A percentile compares a stretch with the other conserved stretches of the same genome.
These are phyloP conservation scores for Fusarium liriodendri DNA, from an alignment of 2,329 filamentous ascomycete species.

Conservation along the genomic window DNA sequence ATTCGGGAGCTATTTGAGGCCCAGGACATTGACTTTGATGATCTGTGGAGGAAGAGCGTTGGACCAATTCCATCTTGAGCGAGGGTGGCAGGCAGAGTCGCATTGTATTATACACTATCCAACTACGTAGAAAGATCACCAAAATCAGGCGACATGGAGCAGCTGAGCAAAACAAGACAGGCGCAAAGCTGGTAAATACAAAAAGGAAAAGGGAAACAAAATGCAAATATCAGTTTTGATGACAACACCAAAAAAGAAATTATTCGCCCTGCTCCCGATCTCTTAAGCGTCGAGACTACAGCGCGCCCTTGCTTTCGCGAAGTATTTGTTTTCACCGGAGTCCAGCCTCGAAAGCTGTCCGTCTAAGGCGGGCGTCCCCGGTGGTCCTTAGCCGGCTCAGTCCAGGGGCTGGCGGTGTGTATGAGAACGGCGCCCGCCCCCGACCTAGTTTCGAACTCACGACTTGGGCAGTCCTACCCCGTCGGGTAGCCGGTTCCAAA, in stretches of 20 bases:
- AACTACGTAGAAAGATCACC: background rate
- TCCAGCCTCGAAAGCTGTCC: conserved; percentile 33
- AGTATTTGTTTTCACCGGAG: conserved; percentile 43
- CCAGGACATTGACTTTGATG: conserved; percentile 84
- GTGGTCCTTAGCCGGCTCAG: background rate
- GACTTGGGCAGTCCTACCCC: conserved; percentile 1
- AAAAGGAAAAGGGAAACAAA: background rate
- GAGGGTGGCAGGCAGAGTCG: background rate
- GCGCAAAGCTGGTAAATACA: background rate
- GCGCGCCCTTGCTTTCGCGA: conserved; percentile 45
- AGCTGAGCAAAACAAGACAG: background rate
- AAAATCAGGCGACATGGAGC: background rate
- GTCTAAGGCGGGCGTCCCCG: conserved; percentile 15
- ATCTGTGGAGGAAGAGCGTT: conserved; percentile 74
- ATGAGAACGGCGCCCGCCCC: conserved; percentile 22
- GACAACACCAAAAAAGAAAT: conserved; percentile 1
- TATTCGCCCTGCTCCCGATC: conserved; percentile 25
- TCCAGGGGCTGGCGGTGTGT: conserved; percentile 39
- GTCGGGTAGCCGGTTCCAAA: conserved; percentile 1
- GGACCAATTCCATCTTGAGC: conserved; percentile 2
- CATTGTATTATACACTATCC: background rate
- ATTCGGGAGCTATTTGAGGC: conserved; percentile 80
- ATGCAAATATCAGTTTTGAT: background rate
- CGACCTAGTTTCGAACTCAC: conserved; percentile 11
- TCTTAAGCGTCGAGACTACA: conserved; percentile 40